Percentiles rank a stretch among this genome's conserved stretches.
phyloP scores from a whole-genome alignment of 306 rosid species.

The Lathyrus aphaca region DNA sequence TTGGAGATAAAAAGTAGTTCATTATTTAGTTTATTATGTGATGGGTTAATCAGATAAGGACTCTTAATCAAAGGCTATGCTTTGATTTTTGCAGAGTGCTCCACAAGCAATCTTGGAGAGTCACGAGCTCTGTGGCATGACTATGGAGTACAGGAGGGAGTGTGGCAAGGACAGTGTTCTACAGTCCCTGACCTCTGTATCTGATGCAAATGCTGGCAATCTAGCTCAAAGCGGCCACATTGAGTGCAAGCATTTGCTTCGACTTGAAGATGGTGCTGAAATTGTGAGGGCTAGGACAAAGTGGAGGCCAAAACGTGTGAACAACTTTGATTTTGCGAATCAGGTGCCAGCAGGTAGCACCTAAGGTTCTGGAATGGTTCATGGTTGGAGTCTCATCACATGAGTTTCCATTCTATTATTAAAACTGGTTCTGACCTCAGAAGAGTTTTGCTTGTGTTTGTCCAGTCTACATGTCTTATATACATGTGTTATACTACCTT shows the following conservation, averaged over 20 bases:
- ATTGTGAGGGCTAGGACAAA: slow-evolving; percentile 89
- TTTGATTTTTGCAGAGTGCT: slow-evolving; percentile 77
- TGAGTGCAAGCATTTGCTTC: slow-evolving; percentile 95
- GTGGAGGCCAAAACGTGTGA: slow-evolving; percentile 81
- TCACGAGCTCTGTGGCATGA: slow-evolving; percentile 75
- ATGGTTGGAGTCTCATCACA: slow-evolving; percentile 41
- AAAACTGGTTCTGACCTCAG: slow-evolving; percentile 38
- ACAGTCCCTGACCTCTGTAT: slow-evolving; percentile 74
- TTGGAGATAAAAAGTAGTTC: background rate
- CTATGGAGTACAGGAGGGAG: slow-evolving; percentile 96
- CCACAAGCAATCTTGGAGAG: slow-evolving; percentile 92
- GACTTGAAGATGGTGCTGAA: slow-evolving; percentile 82
- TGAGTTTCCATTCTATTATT: slow-evolving; percentile 35
- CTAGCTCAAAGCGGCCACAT: slow-evolving; percentile 57
- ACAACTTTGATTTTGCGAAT: slow-evolving; percentile 52
- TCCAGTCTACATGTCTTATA: slow-evolving; percentile 47
- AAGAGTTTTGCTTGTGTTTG: slow-evolving; percentile 62
- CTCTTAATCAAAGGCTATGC: slow-evolving; percentile 18
- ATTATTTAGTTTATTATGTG: slow-evolving; percentile 19
- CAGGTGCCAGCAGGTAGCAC: slow-evolving; percentile 64
- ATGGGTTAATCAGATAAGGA: slow-evolving; percentile 13
- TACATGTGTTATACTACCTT: slow-evolving; percentile 41
- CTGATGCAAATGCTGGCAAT: slow-evolving; percentile 56
- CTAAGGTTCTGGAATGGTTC: slow-evolving; percentile 39
- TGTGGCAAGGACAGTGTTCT: slow-evolving; percentile 97